These are phyloP conservation scores for Cryptococcus depauperatus DNA, from an alignment of 1,284 basidiomycete genomes.

Conservation along the genomic window DNA sequence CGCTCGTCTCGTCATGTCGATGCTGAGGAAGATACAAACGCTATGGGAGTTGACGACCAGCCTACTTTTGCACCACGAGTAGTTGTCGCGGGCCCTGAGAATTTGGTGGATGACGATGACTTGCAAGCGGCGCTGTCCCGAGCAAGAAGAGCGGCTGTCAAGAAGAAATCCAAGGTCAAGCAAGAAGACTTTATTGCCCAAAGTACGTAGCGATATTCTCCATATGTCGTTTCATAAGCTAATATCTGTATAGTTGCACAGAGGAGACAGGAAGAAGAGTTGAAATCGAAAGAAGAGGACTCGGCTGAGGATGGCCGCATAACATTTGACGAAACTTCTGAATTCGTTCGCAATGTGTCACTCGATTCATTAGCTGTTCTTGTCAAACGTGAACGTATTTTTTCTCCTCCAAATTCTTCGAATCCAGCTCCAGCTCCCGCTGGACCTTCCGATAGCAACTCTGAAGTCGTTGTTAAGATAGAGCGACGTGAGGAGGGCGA, in stretches of 20 bases:
- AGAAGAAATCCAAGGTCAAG: constrained; percentile 66
- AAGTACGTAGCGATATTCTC: constrained; percentile 51
- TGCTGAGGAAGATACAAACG: constrained; percentile 52
- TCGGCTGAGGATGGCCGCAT: constrained; percentile 58
- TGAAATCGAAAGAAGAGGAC: constrained; percentile 52
- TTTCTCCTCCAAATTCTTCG: constrained; percentile 15
- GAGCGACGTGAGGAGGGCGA: constrained; percentile 41
- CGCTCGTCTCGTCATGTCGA: constrained; percentile 62
- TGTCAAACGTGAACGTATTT: constrained; percentile 36
- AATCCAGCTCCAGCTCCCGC: constrained; percentile 16
- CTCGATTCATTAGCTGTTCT: constrained; percentile 41
- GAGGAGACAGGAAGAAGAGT: constrained; percentile 48
- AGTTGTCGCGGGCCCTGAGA: constrained; percentile 60
- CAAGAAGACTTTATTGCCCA: constrained; percentile 77
- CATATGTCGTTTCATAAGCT: neutral
- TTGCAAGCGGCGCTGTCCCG: constrained; percentile 86
- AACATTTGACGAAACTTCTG: constrained; percentile 92
- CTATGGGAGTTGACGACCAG: constrained; percentile 75
- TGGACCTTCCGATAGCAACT: neutral
- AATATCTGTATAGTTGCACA: constrained; percentile 50
- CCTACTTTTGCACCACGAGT: constrained; percentile 40
- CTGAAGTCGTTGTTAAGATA: constrained; percentile 45
- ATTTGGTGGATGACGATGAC: constrained; percentile 98
- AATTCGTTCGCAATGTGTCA: constrained; percentile 87
- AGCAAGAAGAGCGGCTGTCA: constrained; percentile 70